Base-by-base conservation (phyloP, 345 rosid genomes). In the Euphorbia peplus region DNA sequence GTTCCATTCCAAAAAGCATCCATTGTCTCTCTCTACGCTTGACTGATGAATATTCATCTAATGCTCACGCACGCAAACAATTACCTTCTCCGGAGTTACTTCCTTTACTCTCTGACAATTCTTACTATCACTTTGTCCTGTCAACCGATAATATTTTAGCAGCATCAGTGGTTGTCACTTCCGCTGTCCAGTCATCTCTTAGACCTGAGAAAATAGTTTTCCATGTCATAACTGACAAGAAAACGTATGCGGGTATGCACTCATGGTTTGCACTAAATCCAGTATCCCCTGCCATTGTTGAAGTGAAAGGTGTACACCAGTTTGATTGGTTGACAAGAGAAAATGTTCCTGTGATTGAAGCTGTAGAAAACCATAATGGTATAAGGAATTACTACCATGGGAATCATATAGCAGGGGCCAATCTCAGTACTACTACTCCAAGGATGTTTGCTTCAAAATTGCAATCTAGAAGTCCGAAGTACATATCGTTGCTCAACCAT, bases 231-330 rank as follows among this genome's bases (percentile, higher is more conserved):
- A 95, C 99, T 24, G 99, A 95, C 82, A 95, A 95, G 92, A 95
- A 92, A 83, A 95, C 99, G 11, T 95, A 86, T 55, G 96, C 99
- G 13, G 99, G 91, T 30, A 95, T 95, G 98, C 99, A 92, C 73
- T 92, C 99, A 66, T 95, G 99, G 99, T 95, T 95, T 81, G 97
- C 99, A 4, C 83, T 95, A 56, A 92, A 95, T 69, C 84, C 99
- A 18, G 80, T 82, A 28, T 80, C 89, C 74, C 98, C 97, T 41
- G 97, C 99, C 35, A 89, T 90, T 53, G 83, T 92, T 60, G 99
- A 95, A 80, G 96, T 92, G 57, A 95, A 86, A 84, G 97, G 99
- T 37, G 80, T 92, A 76, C 99, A 95, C 81, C 99, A 95, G 84
- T 90, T 95, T 83, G 98, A 95, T 76, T 95, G 97, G 95, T 84